These are phyloP conservation scores for Rubus idaeus DNA, from an alignment of 306 rosid species.

Conservation along the genomic window DNA sequence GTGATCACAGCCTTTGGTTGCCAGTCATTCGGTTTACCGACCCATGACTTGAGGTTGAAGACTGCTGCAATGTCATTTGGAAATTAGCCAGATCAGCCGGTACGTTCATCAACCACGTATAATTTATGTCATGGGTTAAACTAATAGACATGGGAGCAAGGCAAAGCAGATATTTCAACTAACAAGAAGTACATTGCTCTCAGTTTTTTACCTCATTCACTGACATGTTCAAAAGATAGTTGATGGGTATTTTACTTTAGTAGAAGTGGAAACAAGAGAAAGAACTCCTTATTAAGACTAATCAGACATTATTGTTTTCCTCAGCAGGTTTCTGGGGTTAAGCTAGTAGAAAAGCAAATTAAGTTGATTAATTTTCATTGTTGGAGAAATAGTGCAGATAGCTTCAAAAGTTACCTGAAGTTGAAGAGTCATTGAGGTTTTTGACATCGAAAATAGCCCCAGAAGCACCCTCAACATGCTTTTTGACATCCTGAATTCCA, in stretches of 20 bases:
- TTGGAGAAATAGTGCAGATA: neutral
- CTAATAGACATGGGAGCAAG: neutral
- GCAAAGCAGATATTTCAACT: neutral
- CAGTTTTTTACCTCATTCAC: neutral
- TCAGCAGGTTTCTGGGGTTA: neutral
- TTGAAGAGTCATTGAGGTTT: slow-evolving; percentile 60
- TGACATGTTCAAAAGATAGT: neutral
- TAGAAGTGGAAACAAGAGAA: neutral
- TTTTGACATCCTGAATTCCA: slow-evolving; percentile 81
- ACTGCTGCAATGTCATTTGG: slow-evolving; percentile 56
- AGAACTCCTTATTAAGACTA: neutral
- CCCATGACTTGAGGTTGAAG: slow-evolving; percentile 75
- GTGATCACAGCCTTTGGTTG: slow-evolving; percentile 91
- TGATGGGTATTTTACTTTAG: neutral
- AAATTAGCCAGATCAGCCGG: slow-evolving; percentile 22
- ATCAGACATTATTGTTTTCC: neutral
- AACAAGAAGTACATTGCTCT: neutral
- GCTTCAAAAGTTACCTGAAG: slow-evolving; percentile 49
- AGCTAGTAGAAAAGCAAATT: neutral
- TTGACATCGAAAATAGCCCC: slow-evolving; percentile 83
- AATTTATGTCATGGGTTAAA: neutral
- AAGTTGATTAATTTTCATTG: no score
- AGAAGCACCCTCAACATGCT: slow-evolving; percentile 74
- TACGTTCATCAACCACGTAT: neutral
- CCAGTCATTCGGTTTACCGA: slow-evolving; percentile 77